Evolutionary conservation across 306 rosid genomes (phyloP), one percentile per base, ranked within the genome.

Genomic region (Acacia crassicarpa): DNA sequence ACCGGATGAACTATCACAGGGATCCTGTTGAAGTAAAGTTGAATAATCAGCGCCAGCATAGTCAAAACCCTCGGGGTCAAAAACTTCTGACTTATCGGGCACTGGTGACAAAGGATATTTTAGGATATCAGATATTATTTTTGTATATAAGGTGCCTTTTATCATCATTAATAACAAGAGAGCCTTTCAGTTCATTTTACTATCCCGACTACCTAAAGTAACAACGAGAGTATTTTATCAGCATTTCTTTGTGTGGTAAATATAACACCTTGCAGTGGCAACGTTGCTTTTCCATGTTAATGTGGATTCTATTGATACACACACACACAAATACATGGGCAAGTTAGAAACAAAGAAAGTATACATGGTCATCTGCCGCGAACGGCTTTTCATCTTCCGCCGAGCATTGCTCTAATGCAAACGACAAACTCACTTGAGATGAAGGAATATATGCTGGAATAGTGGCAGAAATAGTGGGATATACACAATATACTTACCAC

Each of bases 201-300:
- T 38, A 38, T 38, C 8, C 41, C 41, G 41, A 38, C 41, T 38
- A 38, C 41, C 41, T 38, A 38, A 38, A 38, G 41, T 38, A 38
- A 38, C 8, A 38, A 38, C 41, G 6, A 38, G 41, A 38, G 41
- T 30, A 30, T 62, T 46, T 86, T 73, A 25, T 78, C 84, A 17
- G 59, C n/a, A 53, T 3, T 38, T 63, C 84, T 9, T 75, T 80
- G 0, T 80, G 89, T 23, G 70, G 23, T 85, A 48, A 38, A 38
- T 38, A 38, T 20, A 88, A 87, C 73, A 89, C 82, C 82, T 93
- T 95, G 85, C 98, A 95, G 10, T 93, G 91, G 48, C 97, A 97
- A 46, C 98, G 95, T 33, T 44, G 82, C 46, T 14, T 65, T 78
- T 1, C 33, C 67, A 9, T 38, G 41, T 38, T 38, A 38, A 38